Evolutionary conservation across 805 yeast species (phyloP).

Genomic region (Saturnispora saitoi): DNA sequence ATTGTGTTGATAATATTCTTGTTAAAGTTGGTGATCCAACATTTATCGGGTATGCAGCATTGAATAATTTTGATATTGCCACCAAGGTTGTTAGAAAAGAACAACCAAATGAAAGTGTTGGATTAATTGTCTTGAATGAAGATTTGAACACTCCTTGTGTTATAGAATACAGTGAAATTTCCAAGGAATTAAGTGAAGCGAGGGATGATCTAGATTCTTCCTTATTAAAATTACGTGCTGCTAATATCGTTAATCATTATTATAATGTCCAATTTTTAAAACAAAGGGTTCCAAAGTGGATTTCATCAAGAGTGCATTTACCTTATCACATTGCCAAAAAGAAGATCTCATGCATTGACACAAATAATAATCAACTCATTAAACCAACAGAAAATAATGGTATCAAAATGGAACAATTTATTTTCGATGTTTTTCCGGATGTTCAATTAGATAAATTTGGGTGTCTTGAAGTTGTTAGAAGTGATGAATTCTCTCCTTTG

Average conservation of each 20-base stretch:
- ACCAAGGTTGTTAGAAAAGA: constrained; percentile 94
- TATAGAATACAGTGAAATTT: constrained; percentile 89
- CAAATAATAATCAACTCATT: constrained; percentile 33
- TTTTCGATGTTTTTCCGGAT: constrained; percentile 88
- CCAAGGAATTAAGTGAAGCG: constrained; percentile 55
- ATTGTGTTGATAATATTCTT: constrained; percentile 90
- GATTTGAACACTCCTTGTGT: constrained; percentile 65
- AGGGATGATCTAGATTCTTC: constrained; percentile 42
- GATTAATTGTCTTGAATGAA: constrained; percentile 71
- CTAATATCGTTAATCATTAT: constrained; percentile 95
- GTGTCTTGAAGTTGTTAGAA: constrained; percentile 81
- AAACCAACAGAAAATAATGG: constrained; percentile 82
- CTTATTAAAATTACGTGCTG: constrained; percentile 70
- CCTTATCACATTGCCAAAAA: constrained; percentile 96
- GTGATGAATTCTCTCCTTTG: constrained; percentile 84
- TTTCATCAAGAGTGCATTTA: constrained; percentile 49
- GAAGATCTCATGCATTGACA: constrained; percentile 56
- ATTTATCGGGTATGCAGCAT: constrained; percentile 76
- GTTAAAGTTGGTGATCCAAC: constrained; percentile 92
- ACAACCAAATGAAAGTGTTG: constrained; percentile 81
- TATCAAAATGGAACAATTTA: constrained; percentile 90
- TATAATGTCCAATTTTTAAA: constrained; percentile 72
- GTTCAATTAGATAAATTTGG: constrained; percentile 70
- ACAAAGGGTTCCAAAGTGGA: constrained; percentile 59
- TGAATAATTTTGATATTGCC: constrained; percentile 61